phyloP scores from a whole-genome alignment of 2,329 filamentous ascomycete genomes.

The Trichoderma sp. region DNA sequence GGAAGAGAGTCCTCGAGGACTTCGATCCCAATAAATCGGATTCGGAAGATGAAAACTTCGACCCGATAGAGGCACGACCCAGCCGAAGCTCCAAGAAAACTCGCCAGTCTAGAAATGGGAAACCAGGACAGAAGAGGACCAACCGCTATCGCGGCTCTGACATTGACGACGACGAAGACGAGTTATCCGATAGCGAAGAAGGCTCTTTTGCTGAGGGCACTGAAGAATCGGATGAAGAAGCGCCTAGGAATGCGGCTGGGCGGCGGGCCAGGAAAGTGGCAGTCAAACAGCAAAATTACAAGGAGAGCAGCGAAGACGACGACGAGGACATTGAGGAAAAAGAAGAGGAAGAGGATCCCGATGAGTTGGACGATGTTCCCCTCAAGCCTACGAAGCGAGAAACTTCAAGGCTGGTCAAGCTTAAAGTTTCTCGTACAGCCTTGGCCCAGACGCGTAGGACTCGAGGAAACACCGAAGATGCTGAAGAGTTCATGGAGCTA shows the following conservation, averaged over 20 bases:
- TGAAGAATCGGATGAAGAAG: slow-evolving; percentile 43
- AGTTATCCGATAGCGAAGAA: slow-evolving; percentile 52
- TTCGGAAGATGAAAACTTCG: slow-evolving; percentile 64
- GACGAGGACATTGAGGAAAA: slow-evolving; percentile 30
- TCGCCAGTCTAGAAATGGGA: slow-evolving; percentile 37
- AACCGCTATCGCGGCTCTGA: slow-evolving; percentile 57
- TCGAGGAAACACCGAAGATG: slow-evolving; percentile 53
- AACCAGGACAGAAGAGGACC: slow-evolving; percentile 36
- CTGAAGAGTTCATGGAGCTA: slow-evolving; percentile 55
- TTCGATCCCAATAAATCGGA: slow-evolving; percentile 68
- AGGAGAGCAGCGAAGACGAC: slow-evolving; percentile 44
- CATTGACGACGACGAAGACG: slow-evolving; percentile 60
- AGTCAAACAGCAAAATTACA: slow-evolving; percentile 45
- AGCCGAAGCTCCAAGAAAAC: slow-evolving; percentile 43
- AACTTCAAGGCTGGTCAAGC: slow-evolving; percentile 43
- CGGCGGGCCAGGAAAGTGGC: slow-evolving; percentile 49
- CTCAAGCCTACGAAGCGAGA: slow-evolving; percentile 28
- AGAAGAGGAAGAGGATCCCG: slow-evolving; percentile 24
- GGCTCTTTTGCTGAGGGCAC: slow-evolving; percentile 46
- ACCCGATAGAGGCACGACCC: slow-evolving; percentile 48
- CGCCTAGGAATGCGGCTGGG: slow-evolving; percentile 46
- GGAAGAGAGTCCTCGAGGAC: slow-evolving; percentile 54
- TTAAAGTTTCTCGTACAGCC: slow-evolving; percentile 39
- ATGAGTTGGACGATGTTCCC: slow-evolving; percentile 27
- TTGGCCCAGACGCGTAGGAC: slow-evolving; percentile 44